Percentiles rank a stretch among this genome's conserved stretches.
These are phyloP conservation scores for Rosa lucieae DNA, from an alignment of 306 rosid species.

Conservation along the genomic window DNA sequence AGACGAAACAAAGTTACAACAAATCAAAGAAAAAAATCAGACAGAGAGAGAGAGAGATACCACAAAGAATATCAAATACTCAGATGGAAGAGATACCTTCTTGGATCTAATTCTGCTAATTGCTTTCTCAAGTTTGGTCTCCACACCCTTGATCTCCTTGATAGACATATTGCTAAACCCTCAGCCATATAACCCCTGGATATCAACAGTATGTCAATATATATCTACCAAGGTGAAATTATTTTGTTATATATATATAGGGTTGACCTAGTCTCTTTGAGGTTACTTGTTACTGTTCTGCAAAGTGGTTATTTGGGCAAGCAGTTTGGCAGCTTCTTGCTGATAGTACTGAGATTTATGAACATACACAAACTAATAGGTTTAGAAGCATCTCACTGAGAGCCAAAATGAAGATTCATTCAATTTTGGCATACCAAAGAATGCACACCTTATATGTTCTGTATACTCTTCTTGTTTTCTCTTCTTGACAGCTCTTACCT, in stretches of 20 bases:
- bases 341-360: constrained; percentile 64
- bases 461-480: no score
- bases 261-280: background rate
- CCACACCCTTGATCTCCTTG: constrained; percentile 64
- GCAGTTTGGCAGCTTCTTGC: constrained; percentile 80
- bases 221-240: background rate
- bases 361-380: background rate
- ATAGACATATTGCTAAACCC: constrained; percentile 38
- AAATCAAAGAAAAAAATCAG: no score
- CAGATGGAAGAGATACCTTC: constrained; percentile 49
- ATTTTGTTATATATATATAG: background rate
- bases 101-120: constrained; percentile 73
- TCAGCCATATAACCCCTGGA: constrained; percentile 79
- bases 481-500: no score
- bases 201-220: background rate
- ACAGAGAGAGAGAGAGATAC: no score
- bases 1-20: no score
- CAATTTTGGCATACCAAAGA: background rate
- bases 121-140: constrained; percentile 71
- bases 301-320: constrained; percentile 52
- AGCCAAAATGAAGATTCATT: background rate
- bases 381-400: background rate
- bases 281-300: constrained; percentile 80
- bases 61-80: background rate
- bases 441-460: no score